A percentile compares a stretch with the other conserved stretches of the same genome.
These are phyloP conservation scores for Lyophyllum shimeji DNA, from an alignment of 768 basidiomycete species.

Conservation along the genomic window DNA sequence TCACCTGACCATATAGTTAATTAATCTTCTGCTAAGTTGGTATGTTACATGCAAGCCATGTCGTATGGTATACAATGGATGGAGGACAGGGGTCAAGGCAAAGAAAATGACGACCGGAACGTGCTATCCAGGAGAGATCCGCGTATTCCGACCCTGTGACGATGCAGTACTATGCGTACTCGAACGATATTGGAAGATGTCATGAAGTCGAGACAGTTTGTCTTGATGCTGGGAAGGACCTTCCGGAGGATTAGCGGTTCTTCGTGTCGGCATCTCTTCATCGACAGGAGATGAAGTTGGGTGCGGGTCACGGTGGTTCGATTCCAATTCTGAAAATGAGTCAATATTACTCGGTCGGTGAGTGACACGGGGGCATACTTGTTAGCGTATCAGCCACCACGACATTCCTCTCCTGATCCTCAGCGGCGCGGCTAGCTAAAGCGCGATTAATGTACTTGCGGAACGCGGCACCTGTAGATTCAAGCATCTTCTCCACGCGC, in stretches of 20 bases:
- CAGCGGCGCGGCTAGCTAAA: conserved; percentile 82
- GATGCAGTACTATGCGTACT: conserved; percentile 57
- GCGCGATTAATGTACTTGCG: conserved; percentile 90
- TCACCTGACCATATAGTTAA: not conserved
- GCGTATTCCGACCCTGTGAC: conserved; percentile 32
- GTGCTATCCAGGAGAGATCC: conserved; percentile 27
- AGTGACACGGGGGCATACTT: conserved; percentile 47
- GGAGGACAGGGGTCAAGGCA: not conserved
- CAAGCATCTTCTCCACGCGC: conserved; percentile 84
- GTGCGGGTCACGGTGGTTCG: conserved; percentile 41
- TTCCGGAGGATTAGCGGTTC: conserved; percentile 27
- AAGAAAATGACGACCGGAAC: not conserved
- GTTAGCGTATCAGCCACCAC: conserved; percentile 84
- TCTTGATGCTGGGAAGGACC: conserved; percentile 48
- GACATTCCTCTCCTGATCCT: conserved; percentile 77
- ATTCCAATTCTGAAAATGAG: conserved; percentile 57
- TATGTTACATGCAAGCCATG: conserved; percentile 5
- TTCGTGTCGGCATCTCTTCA: conserved; percentile 30
- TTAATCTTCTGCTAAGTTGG: not conserved
- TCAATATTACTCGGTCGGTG: conserved; percentile 8
- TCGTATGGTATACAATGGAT: conserved; percentile 5
- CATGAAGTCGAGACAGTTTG: conserved; percentile 71
- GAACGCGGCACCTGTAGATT: conserved; percentile 87
- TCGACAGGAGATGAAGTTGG: conserved; percentile 25
- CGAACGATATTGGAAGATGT: conserved; percentile 81